phyloP scores from a whole-genome alignment of 2,329 filamentous ascomycete species.

The Alternaria brassicicola region DNA sequence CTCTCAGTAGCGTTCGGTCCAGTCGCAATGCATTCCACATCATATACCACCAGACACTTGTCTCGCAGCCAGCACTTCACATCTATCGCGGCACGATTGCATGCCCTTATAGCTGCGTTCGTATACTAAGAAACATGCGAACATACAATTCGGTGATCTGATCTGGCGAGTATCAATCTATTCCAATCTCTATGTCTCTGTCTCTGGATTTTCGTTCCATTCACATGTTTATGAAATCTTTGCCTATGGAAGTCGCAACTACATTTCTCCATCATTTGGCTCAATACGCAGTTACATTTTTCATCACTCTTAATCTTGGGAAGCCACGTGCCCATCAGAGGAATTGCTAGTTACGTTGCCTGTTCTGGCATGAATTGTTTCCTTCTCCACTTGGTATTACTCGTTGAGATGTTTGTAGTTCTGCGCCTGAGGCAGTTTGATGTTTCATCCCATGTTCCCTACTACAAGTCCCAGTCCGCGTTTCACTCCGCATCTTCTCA shows the following conservation, averaged over 20 bases:
- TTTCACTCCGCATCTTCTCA: slow-evolving; percentile 27
- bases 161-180: background rate
- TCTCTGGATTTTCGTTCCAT: background rate
- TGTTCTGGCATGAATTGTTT: background rate
- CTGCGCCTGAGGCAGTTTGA: slow-evolving; percentile 18
- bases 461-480: slow-evolving; percentile 19
- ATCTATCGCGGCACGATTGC: background rate
- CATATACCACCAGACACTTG: background rate
- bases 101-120: background rate
- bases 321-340: background rate
- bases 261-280: background rate
- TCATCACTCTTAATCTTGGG: background rate
- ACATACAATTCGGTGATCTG: background rate
- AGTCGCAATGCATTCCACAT: background rate
- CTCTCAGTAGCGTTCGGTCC: background rate
- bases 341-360: background rate
- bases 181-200: background rate
- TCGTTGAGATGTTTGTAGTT: slow-evolving; percentile 5
- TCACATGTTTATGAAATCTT: background rate
- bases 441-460: slow-evolving; percentile 31
- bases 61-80: background rate
- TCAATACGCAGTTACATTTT: background rate
- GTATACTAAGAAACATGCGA: background rate
- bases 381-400: background rate
- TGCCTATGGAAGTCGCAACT: background rate